Conservation (phyloP, 2,329 filamentous ascomycete genomes). For the Fusarium subtropicale region DNA sequence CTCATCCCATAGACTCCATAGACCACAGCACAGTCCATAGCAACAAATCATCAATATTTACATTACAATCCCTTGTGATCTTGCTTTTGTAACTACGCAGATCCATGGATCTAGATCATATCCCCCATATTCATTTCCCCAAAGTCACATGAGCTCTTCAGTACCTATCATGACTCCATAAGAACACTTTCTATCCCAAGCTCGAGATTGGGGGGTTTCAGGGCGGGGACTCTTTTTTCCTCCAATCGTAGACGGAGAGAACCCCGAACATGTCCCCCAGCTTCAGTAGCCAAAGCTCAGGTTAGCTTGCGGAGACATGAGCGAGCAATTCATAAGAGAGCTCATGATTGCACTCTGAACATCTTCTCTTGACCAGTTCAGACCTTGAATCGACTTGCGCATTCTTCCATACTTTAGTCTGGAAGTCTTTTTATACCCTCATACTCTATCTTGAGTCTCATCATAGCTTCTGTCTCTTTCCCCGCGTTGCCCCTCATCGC, state of each 20-base stretch:
- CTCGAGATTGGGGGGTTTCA: slow-evolving; percentile 40
- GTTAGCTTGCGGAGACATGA: slow-evolving; percentile 37
- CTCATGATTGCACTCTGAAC: slow-evolving; percentile 16
- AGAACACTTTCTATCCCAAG: slow-evolving; percentile 8
- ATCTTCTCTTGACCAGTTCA: background rate
- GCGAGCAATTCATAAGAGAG: slow-evolving; percentile 41
- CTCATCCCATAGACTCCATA: background rate
- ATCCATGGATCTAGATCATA: slow-evolving; percentile 15
- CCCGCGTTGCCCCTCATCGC: slow-evolving; percentile 34
- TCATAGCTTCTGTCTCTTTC: slow-evolving; percentile 42
- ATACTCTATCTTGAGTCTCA: slow-evolving; percentile 15
- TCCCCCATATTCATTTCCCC: slow-evolving; percentile 6
- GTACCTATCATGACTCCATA: slow-evolving; percentile 38
- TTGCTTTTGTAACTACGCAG: background rate
- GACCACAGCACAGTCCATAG: background rate
- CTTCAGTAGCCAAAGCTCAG: slow-evolving; percentile 7
- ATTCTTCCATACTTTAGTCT: background rate
- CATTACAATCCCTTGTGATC: background rate
- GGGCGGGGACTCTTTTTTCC: slow-evolving; percentile 40
- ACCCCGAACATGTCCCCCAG: slow-evolving; percentile 37
- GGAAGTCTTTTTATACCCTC: slow-evolving; percentile 4
- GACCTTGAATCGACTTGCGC: background rate
- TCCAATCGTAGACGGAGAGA: slow-evolving; percentile 48
- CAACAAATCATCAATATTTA: slow-evolving; percentile 6
- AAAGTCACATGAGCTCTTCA: slow-evolving; percentile 24